Evolutionary conservation across 83 land plant genomes (phyloP), one percentile per base, ranked within the genome.

Genomic region (Thuja plicata): DNA sequence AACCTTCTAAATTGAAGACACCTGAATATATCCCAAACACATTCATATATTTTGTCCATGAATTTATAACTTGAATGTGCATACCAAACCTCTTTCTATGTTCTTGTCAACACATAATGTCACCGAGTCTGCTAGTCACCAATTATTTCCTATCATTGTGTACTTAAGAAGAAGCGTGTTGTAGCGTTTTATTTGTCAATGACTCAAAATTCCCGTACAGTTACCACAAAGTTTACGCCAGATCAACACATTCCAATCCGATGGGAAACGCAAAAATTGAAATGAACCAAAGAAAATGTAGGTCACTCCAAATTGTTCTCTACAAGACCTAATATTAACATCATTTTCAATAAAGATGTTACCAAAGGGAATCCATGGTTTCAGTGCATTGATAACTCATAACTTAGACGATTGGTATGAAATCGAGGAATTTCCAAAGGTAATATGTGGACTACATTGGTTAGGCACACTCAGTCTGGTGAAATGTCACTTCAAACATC

Each of bases 161-260:
- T 54, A 15, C 17, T 15, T 54, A 13, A 12, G 0, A 0, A 2
- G 0, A 1, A 1, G 1, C n/a, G n/a, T n/a, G n/a, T n/a, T n/a
- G n/a, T n/a, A n/a, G n/a, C 0, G 0, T 4, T 4, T 19, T 21
- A 7, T 1, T 19, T 62, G 1, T 5, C n/a, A 62, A 62, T 62
- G 7, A 24, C 0, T 0, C 9, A 24, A 60, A 21, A 62, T 5
- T 62, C 5, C 1, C n/a, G 24, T 62, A n/a, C 70, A 62, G 70
- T 62, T 62, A 62, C 70, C 70, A 5, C 0, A 62, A 21, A 62
- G n/a, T 62, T 62, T 62, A 24, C 70, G 70, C n/a, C 7, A 19
- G 21, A 19, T 60, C 27, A 60, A 0, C 1, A 60, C n/a, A 60
- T 5, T 21, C n/a, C 6, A 19, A 0, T 19, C 24, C 70, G 27